Evolutionary conservation across 176 grass and related monocot genomes (phyloP), one percentile per base, ranked within the genome.

Genomic region (Raddia distichophylla): DNA sequence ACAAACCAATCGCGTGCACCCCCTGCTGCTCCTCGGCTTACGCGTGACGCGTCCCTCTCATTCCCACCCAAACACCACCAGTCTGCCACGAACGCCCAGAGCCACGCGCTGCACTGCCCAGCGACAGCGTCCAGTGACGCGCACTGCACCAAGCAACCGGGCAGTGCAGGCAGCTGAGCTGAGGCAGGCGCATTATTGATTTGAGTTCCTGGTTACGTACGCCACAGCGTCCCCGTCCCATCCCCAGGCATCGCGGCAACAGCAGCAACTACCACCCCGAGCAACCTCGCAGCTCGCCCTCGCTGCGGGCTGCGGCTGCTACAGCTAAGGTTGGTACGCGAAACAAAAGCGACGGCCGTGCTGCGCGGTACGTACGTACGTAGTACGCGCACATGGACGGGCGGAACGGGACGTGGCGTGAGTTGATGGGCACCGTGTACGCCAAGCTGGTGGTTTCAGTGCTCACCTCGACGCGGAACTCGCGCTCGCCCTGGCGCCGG

Each of bases 381-480:
- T 48, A 18, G 64, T 44, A 12, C 51, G 64, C 19, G 75, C 45
- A 49, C 60, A 78, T 67, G 63, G 34, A 14, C 63, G 4, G 15
- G 27, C 27, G 0, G 27, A 27, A 40, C 37, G 37, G 35, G 4
- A 16, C 52, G 55, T 10, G 64, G 7, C 77, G 50, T 66, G 77
- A 5, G 61, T 33, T 35, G 86, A 87, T 20, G 86, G 66, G 46
- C 35, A 87, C 9, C 13, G 18, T 13, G 74, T 22, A 80, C 27
- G 68, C 8, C 10, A 46, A 16, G 33, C 32, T 0, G 51, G 5
- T 71, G 12, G 22, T 15, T 3, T 6, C 49, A 32, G 4, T 5
- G 10, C 4, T 60, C 84, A 95, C 97, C 97, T 99, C 93, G 58
- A 91, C 44, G 73, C 93, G 90, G 91, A 99, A 99, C 80, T 99